Conservation (phyloP, 345 rosid species). For the Cardamine resedifolia region DNA sequence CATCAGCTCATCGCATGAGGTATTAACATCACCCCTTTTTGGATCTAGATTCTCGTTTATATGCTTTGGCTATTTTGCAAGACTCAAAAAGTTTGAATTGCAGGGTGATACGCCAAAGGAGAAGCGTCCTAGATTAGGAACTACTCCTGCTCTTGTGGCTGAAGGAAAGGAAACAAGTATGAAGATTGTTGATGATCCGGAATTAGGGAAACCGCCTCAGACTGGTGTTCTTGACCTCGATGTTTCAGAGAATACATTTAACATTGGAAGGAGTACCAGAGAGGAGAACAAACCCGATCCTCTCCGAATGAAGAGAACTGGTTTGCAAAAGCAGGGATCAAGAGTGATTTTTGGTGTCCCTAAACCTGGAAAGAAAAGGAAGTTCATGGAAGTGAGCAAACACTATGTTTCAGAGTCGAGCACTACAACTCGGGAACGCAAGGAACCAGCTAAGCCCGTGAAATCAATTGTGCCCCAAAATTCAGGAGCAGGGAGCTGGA, state of each 20-base stretch:
- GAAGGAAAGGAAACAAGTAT: constrained; percentile 53
- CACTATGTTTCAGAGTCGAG: constrained; percentile 66
- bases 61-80: constrained; percentile 5
- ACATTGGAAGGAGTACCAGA: constrained; percentile 62
- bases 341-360: constrained; percentile 84
- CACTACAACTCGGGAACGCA: constrained; percentile 47
- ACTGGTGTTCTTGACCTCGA: constrained; percentile 52
- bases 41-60: constrained; percentile 17
- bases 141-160: constrained; percentile 46
- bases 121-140: constrained; percentile 62
- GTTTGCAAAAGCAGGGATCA: constrained; percentile 84
- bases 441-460: constrained; percentile 62
- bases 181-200: constrained; percentile 38
- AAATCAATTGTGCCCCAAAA: constrained; percentile 68
- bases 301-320: constrained; percentile 64
- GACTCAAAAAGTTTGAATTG: constrained; percentile 25
- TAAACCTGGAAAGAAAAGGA: constrained; percentile 95
- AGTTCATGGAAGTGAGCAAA: constrained; percentile 98
- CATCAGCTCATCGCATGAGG: constrained; percentile 53
- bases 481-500: constrained; percentile 63
- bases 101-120: constrained; percentile 92
- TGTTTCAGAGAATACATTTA: constrained; percentile 59
- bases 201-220: constrained; percentile 48
- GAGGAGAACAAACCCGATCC: constrained; percentile 52
- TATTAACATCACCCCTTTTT: constrained; percentile 23